Evolutionary conservation across 768 basidiomycete species (phyloP).

Genomic region (Macrolepiota albuminosa): DNA sequence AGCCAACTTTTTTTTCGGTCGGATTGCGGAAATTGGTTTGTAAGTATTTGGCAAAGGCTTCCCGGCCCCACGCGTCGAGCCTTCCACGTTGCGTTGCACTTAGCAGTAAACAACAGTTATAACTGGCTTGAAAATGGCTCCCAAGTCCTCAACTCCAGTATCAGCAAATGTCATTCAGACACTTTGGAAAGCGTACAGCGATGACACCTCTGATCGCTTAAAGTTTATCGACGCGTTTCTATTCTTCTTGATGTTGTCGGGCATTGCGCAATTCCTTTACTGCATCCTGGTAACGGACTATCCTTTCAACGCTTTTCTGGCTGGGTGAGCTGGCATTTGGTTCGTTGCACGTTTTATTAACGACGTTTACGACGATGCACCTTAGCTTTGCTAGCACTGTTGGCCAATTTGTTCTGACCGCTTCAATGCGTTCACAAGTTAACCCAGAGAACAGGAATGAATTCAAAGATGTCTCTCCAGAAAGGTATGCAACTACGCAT

Average conservation of each 20-base stretch:
- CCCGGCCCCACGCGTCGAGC: constrained; percentile 11
- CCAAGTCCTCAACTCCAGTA: constrained; percentile 28
- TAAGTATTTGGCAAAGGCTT: constrained; percentile 27
- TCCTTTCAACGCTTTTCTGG: constrained; percentile 96
- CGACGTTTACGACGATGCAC: not conserved
- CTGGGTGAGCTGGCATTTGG: constrained; percentile 60
- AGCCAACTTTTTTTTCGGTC: constrained; percentile 11
- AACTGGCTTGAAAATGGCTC: constrained; percentile 25
- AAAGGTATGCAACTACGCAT: constrained; percentile 55
- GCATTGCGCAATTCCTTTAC: constrained; percentile 87
- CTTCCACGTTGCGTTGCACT: constrained; percentile 28
- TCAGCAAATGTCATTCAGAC: constrained; percentile 41
- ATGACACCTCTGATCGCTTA: constrained; percentile 75
- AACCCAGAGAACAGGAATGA: constrained; percentile 78
- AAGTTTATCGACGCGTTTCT: constrained; percentile 95
- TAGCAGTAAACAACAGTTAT: not conserved
- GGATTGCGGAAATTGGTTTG: constrained; percentile 19
- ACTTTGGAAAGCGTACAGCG: constrained; percentile 74
- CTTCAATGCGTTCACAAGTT: constrained; percentile 88
- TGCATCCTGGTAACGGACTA: constrained; percentile 88
- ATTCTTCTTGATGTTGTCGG: constrained; percentile 86
- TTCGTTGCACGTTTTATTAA: not conserved
- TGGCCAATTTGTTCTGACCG: constrained; percentile 95
- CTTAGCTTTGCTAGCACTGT: constrained; percentile 88
- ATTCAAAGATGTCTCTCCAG: constrained; percentile 91